phyloP scores from a whole-genome alignment of 1,284 basidiomycete genomes.

The Ustilago vetiveriae region DNA sequence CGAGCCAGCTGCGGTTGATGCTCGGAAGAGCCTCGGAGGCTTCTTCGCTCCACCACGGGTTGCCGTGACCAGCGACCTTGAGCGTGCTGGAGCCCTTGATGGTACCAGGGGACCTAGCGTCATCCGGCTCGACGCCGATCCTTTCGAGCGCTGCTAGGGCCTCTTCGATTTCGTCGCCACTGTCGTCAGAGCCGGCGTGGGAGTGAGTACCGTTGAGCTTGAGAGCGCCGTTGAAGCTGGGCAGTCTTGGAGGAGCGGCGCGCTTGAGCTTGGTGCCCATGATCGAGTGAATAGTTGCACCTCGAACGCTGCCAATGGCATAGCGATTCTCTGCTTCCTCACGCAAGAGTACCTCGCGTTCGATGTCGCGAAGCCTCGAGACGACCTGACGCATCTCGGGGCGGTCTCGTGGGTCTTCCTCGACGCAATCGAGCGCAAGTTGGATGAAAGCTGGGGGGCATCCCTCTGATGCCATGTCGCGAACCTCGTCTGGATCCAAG shows the following conservation, averaged over 20 bases:
- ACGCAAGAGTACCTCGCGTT: constrained; percentile 72
- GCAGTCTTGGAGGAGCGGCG: constrained; percentile 76
- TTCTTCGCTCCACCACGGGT: constrained; percentile 63
- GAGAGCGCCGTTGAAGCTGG: constrained; percentile 82
- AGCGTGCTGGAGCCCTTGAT: constrained; percentile 51
- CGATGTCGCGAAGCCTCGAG: constrained; percentile 78
- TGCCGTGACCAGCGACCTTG: constrained; percentile 62
- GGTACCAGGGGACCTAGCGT: constrained; percentile 25
- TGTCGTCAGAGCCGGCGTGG: constrained; percentile 36
- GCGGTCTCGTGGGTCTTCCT: constrained; percentile 75
- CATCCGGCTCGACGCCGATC: constrained; percentile 48
- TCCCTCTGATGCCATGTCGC: constrained; percentile 75
- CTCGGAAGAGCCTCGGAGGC: constrained; percentile 44
- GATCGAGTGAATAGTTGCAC: constrained; percentile 52
- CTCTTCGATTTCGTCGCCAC: constrained; percentile 60
- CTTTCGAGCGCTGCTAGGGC: constrained; percentile 58
- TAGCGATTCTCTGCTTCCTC: constrained; percentile 55
- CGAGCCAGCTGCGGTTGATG: constrained; percentile 53
- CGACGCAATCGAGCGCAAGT: constrained; percentile 81
- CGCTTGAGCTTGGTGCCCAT: constrained; percentile 51
- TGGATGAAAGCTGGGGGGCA: constrained; percentile 82
- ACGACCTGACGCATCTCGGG: constrained; percentile 83
- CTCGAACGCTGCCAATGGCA: constrained; percentile 77
- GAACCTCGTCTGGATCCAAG: constrained; percentile 80
- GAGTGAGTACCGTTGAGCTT: constrained; percentile 70